Evolutionary conservation across 75 land plant species (phyloP).

Genomic region (Adiantum capillusveneris): DNA sequence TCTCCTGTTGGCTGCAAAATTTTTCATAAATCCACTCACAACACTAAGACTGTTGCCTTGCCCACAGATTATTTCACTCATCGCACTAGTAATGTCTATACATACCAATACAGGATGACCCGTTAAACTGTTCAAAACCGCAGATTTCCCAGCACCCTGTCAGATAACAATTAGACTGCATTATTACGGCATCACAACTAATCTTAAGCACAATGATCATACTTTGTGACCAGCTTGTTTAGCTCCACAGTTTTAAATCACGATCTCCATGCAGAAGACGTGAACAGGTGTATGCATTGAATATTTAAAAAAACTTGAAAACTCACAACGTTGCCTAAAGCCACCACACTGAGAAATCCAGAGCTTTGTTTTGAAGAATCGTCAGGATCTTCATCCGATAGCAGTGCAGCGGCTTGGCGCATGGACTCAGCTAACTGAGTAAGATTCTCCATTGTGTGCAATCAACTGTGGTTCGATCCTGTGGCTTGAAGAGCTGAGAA

Average conservation of each 20-base stretch:
- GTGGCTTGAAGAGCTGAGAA: no score
- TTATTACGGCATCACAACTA: not conserved
- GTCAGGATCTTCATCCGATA: constrained; percentile 80
- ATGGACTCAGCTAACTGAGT: constrained; percentile 79
- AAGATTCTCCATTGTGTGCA: constrained; percentile 63
- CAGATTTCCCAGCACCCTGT: constrained; percentile 99
- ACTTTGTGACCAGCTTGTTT: no score
- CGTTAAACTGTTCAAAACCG: constrained; percentile 89
- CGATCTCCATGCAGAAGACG: no score
- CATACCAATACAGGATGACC: constrained; percentile 95
- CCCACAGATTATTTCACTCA: not conserved
- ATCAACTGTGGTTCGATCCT: no score
- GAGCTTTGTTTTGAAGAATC: constrained; percentile 37
- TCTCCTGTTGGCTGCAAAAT: constrained; percentile 91
- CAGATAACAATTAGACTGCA: not conserved
- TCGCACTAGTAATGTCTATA: not conserved
- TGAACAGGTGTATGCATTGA: no score
- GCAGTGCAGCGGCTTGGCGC: constrained; percentile 79
- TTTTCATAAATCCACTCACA: not conserved
- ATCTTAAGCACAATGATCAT: not conserved
- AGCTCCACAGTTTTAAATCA: no score
- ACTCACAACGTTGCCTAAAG: constrained; percentile 91
- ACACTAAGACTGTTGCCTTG: not conserved
- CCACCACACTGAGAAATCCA: constrained; percentile 83
- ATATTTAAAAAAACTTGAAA: not conserved